Base-by-base conservation (phyloP, 176 grass and related monocot species). In the Carex kokanica region DNA sequence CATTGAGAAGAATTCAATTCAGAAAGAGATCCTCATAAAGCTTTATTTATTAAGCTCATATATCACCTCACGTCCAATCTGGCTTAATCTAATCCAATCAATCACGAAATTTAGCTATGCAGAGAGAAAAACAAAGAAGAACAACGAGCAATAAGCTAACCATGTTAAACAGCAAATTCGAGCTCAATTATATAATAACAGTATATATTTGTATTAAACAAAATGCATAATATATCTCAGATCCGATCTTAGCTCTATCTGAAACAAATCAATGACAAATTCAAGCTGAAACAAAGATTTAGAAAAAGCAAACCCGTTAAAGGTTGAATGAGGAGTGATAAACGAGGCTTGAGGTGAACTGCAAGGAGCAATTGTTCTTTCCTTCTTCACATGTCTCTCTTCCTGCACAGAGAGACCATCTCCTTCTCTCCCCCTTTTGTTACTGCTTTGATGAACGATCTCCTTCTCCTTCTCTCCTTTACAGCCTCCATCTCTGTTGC, bases 261-360 rank as follows among this genome's bases (percentile, higher is more conserved):
- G 25, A 67, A 57, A 24, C 80, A 82, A 38, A 57, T 25, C 38
- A 38, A 52, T 60, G 4, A 62, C 47, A 65, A n/a, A 47, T 36
- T 71, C 20, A 3, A 83, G 2, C 27, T 40, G 14, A 72, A 40
- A 54, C 41, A 56, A 40, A 69, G 80, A 34, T 41, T 25, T 40
- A 70, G 40, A 63, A 36, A 36, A 43, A 27, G 40, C 31, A 29
- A 57, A 95, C 96, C 92, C 89, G 84, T 84, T 88, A 78, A 95
- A 98, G 67, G 23, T 75, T 20, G 84, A 90, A 34, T 83, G 80
- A 79, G 45, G 88, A 78, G 85, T 64, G 55, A 85, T 86, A 87
- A 81, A 88, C 43, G 87, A 77, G 77, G 74, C 25, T 54, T 60
- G 69, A 54, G 86, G 90, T 15, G 89, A 86, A 58, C 45, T 67